phyloP scores from a whole-genome alignment of 164 flowering plant genomes.

The Vitis rotundifolia region DNA sequence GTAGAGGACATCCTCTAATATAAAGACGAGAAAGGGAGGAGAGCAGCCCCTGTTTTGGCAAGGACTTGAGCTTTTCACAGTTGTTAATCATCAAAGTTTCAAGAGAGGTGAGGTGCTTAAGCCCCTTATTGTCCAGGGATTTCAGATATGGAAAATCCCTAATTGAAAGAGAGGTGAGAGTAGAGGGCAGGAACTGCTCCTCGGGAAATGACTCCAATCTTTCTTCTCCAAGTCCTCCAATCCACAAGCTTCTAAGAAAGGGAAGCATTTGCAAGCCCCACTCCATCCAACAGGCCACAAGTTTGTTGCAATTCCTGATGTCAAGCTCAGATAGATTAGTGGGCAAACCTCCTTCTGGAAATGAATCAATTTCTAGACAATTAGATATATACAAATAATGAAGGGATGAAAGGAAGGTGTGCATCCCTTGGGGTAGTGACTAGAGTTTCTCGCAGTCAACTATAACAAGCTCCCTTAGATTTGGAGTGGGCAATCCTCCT shows the following conservation, averaged over 20 bases:
- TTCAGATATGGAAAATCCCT: not conserved
- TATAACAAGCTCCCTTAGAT: conserved; percentile 6
- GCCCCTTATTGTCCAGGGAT: conserved; percentile 7
- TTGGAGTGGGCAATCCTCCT: conserved; percentile 13
- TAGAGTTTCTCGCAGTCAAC: conserved; percentile 12
- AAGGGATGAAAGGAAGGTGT: too few relatives aligned
- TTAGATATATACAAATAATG: not conserved
- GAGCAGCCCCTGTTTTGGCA: not conserved
- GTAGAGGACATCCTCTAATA: not conserved
- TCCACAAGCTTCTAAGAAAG: not conserved
- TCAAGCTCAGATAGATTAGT: conserved; percentile 3
- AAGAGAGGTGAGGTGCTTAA: conserved; percentile 17
- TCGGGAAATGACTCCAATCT: conserved; percentile 15
- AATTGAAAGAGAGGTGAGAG: conserved; percentile 2
- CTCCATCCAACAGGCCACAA: not conserved
- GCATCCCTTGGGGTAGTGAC: conserved; percentile 24
- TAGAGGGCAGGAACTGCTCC: conserved; percentile 7
- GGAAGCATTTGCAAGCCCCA: conserved; percentile 7
- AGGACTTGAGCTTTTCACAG: not conserved
- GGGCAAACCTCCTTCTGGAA: conserved; percentile 25
- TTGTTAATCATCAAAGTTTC: not conserved
- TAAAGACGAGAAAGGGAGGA: not conserved
- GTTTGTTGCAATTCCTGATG: not conserved
- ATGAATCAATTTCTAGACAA: conserved; percentile 11
- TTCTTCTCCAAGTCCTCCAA: not conserved